Evolutionary conservation across 2,329 filamentous ascomycete genomes (phyloP), one percentile per base, ranked within the genome.

Genomic region (Paecilomyces variotii): DNA sequence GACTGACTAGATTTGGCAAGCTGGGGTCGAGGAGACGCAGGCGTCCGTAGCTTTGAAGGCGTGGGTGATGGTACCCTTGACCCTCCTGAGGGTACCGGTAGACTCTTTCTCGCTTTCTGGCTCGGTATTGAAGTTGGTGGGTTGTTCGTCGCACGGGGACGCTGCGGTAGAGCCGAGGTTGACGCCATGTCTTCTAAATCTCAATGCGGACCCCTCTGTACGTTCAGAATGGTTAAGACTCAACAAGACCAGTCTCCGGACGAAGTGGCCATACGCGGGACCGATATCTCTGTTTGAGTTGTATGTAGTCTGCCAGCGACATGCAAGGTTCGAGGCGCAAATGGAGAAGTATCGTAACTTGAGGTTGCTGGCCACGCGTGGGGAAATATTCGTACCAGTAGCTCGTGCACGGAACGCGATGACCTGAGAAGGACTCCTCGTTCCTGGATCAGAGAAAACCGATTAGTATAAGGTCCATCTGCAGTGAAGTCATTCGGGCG

Each of bases 141-240:
- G 60, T 86, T 73, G 59, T 86, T 73, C 27, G 78, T 73, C 56
- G 81, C 77, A 65, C 78, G 83, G 63, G 87, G 86, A 27, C 86
- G 82, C 71, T 85, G 82, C 57, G 88, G 87, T 55, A 90, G 79
- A 51, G 87, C 79, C 57, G 86, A 86, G 58, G 83, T 69, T 32
- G 66, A 67, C 28, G 65, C 63, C 69, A 71, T 70, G n/a, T 35
- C 39, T 45, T 24, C 45, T 14, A 32, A n/a, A 56, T 28, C 19
- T 24, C 35, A 34, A 26, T 45, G 39, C 35, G n/a, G 35, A 39
- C n/a, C 35, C n/a, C 14, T n/a, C 35, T n/a, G 39, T 45, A 45
- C 39, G 5, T 45, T 19, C 4, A 7, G 6, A 19, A 45, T n/a
- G 39, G 39, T 7, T 19, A 45, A 14, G n/a, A 45, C n/a, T 45